Percentiles rank a stretch among this genome's conserved stretches.
Conservation (phyloP, 73 alveolate genomes). For the Uronychia binucleata region DNA sequence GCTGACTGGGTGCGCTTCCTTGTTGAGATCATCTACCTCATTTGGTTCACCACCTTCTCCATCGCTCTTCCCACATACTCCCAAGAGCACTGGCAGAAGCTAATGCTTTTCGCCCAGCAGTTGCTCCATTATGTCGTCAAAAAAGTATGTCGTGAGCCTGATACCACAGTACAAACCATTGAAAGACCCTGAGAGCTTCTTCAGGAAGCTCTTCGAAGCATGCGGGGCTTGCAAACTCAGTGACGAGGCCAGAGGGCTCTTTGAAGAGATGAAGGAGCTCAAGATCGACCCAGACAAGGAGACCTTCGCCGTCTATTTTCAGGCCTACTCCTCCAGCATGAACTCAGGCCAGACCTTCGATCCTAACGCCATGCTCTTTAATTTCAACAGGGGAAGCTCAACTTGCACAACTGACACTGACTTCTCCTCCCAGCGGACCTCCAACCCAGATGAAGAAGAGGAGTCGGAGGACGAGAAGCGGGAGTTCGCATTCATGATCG, state of each 20-base stretch:
- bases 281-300: constrained; percentile 71
- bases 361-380: not conserved
- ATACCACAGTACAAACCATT: constrained; percentile 13
- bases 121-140: constrained; percentile 41
- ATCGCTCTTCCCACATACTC: constrained; percentile 50
- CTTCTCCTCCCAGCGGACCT: constrained; percentile 19
- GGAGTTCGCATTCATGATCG: constrained; percentile 2
- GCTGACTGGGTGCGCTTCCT: constrained; percentile 69
- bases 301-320: constrained; percentile 57
- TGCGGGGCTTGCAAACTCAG: constrained; percentile 70
- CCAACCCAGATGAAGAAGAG: constrained; percentile 17
- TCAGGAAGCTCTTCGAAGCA: constrained; percentile 73
- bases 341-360: constrained; percentile 5
- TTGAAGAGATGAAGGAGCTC: constrained; percentile 58
- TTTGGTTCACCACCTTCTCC: constrained; percentile 63
- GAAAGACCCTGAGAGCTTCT: constrained; percentile 61
- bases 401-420: constrained; percentile 22
- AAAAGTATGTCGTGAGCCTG: constrained; percentile 5
- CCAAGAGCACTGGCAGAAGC: constrained; percentile 28
- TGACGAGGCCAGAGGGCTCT: constrained; percentile 58
- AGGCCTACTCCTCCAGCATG: constrained; percentile 43
- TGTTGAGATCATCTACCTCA: constrained; percentile 44
- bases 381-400: not conserved
- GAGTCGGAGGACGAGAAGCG: constrained; percentile 45
- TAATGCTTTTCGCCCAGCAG: constrained; percentile 46